A percentile compares a stretch with the other conserved stretches of the same genome.
phyloP scores from a whole-genome alignment of 1,139 yeast species.

The Debaryomyces udenii region DNA sequence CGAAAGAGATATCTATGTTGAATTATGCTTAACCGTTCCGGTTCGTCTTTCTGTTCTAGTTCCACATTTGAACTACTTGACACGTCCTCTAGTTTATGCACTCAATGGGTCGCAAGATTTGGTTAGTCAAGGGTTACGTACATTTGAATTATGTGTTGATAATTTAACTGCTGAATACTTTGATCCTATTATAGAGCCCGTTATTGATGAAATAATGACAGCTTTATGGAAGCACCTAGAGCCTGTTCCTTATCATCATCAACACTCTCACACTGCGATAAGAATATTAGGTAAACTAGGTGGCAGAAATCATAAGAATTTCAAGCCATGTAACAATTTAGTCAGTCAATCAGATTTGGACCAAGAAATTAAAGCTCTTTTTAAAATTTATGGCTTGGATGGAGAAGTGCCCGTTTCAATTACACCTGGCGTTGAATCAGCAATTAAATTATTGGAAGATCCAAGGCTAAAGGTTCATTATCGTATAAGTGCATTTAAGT shows the following conservation, averaged over 20 bases:
- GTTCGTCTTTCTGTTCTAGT: slow-evolving; percentile 90
- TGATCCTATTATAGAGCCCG: slow-evolving; percentile 96
- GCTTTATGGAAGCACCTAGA: slow-evolving; percentile 90
- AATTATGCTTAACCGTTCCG: slow-evolving; percentile 92
- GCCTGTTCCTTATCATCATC: slow-evolving; percentile 92
- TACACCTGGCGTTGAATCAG: slow-evolving; percentile 82
- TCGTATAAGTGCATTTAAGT: slow-evolving; percentile 75
- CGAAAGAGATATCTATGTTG: slow-evolving; percentile 92
- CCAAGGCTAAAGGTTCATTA: slow-evolving; percentile 66
- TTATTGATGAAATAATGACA: slow-evolving; percentile 87
- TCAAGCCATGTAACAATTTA: slow-evolving; percentile 72
- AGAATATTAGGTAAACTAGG: slow-evolving; percentile 94
- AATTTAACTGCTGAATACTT: slow-evolving; percentile 94
- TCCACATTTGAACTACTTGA: slow-evolving; percentile 84
- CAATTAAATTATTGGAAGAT: slow-evolving; percentile 68
- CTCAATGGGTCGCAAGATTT: slow-evolving; percentile 88
- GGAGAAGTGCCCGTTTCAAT: slow-evolving; percentile 67
- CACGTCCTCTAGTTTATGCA: slow-evolving; percentile 90
- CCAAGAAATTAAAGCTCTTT: slow-evolving; percentile 69
- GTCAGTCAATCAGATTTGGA: slow-evolving; percentile 59
- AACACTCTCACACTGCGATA: slow-evolving; percentile 92
- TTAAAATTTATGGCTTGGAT: slow-evolving; percentile 71
- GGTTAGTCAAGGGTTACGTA: slow-evolving; percentile 90
- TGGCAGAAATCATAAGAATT: slow-evolving; percentile 87
- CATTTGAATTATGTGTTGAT: slow-evolving; percentile 95